A percentile compares a stretch with the other conserved stretches of the same genome.
These are phyloP conservation scores for Euptelea pleiosperma DNA, from an alignment of 164 flowering plant genomes.

Conservation along the genomic window DNA sequence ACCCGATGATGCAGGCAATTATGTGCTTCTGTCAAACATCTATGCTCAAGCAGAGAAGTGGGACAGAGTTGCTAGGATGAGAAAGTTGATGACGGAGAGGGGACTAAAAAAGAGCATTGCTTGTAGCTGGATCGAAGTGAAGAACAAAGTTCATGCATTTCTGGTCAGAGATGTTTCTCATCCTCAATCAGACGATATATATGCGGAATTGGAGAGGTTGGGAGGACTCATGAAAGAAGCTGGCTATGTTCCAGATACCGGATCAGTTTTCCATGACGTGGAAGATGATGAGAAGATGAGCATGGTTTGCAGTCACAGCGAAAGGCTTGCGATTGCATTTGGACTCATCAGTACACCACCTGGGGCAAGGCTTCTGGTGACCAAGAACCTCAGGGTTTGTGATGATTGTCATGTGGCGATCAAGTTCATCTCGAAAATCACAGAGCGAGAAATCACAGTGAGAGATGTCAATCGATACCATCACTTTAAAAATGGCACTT, in stretches of 20 bases:
- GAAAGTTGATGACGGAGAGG: constrained; percentile 34
- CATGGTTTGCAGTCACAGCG: no score
- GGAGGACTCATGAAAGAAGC: constrained; percentile 33
- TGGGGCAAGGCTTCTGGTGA: no score
- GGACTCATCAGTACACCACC: no score
- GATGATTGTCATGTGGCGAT: no score
- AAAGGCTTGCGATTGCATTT: no score
- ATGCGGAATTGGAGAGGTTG: constrained; percentile 35
- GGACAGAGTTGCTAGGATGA: constrained; percentile 43
- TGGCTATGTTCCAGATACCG: constrained; percentile 40
- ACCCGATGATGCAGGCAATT: constrained; percentile 46
- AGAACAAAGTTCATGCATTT: constrained; percentile 40
- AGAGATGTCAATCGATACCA: no score
- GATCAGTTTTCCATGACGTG: constrained; percentile 46
- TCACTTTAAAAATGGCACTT: no score
- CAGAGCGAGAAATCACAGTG: no score
- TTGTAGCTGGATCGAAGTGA: constrained; percentile 50
- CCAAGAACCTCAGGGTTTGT: no score
- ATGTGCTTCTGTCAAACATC: constrained; percentile 48
- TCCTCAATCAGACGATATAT: constrained; percentile 34
- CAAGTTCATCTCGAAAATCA: no score
- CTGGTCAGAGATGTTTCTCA: constrained; percentile 45
- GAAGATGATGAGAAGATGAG: constrained; percentile 50
- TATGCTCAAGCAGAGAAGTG: constrained; percentile 53
- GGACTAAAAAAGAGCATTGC: constrained; percentile 39